A percentile compares a stretch with the other conserved stretches of the same genome.
phyloP scores from a whole-genome alignment of 306 rosid genomes.

The Lathyrus oleraceus region DNA sequence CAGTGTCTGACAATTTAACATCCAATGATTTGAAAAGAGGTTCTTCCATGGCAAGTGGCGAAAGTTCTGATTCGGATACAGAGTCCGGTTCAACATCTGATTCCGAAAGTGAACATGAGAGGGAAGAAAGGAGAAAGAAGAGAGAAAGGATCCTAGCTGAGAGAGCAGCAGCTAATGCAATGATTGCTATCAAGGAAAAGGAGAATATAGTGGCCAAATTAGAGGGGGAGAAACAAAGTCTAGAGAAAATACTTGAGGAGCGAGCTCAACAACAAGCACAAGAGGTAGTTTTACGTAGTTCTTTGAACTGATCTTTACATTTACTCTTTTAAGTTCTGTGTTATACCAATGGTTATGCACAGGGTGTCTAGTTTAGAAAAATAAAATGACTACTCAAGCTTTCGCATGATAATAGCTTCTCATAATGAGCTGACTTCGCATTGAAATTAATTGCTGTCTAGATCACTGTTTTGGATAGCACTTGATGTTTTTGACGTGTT shows the following conservation, averaged over 20 bases:
- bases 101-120: constrained; percentile 80
- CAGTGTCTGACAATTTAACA: constrained; percentile 52
- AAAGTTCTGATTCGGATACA: constrained; percentile 71
- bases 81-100: constrained; percentile 81
- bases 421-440: not conserved
- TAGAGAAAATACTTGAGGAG: constrained; percentile 89
- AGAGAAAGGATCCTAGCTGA: constrained; percentile 79
- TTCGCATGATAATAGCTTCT: constrained; percentile 4
- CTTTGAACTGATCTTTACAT: constrained; percentile 19
- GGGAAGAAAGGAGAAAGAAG: constrained; percentile 76
- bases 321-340: constrained; percentile 11
- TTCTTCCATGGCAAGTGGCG: constrained; percentile 58
- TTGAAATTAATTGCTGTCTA: not conserved
- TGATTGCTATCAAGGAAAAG: constrained; percentile 73
- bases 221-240: constrained; percentile 97
- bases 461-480: constrained; percentile 20
- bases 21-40: constrained; percentile 59
- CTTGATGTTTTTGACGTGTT: constrained; percentile 3
- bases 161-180: constrained; percentile 84
- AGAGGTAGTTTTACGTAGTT: constrained; percentile 58
- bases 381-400: not conserved
- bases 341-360: constrained; percentile 8
- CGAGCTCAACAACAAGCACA: constrained; percentile 87
- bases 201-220: constrained; percentile 88
- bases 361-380: constrained; percentile 13